Evolutionary conservation across 345 rosid genomes (phyloP).

Genomic region (Adansonia digitata): DNA sequence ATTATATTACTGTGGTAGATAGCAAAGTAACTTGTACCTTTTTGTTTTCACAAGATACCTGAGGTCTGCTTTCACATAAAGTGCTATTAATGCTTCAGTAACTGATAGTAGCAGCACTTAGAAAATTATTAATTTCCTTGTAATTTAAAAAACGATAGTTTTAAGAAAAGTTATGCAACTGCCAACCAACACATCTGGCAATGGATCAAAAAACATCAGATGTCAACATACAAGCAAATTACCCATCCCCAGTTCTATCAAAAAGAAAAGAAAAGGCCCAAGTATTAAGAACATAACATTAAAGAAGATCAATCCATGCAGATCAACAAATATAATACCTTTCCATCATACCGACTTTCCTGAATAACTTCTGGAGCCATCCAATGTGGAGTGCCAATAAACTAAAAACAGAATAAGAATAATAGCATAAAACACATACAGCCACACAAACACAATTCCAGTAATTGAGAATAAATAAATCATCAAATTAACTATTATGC

Average conservation of each 20-base stretch:
- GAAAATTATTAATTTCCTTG: not conserved
- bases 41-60: not conserved
- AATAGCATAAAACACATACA: not conserved
- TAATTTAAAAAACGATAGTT: not conserved
- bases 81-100: not conserved
- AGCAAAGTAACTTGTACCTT: not conserved
- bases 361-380: conserved; percentile 99
- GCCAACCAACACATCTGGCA: not conserved
- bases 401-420: conserved; percentile 40
- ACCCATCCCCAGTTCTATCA: not conserved
- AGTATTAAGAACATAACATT: not conserved
- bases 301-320: conserved; percentile 12
- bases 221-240: conserved; percentile 8
- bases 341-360: conserved; percentile 98
- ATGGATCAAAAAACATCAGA: not conserved
- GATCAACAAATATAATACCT: conserved; percentile 44
- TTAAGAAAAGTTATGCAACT: not conserved
- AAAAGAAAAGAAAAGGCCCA: not conserved
- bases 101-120: not conserved
- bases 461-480: not conserved
- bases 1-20: not conserved
- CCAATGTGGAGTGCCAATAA: conserved; percentile 99
- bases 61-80: not conserved
- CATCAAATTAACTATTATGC: not conserved
- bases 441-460: not conserved